Evolutionary conservation across 805 yeast species (phyloP), one percentile per base, ranked within the genome.

Genomic region (Metschnikowia vanudenii): DNA sequence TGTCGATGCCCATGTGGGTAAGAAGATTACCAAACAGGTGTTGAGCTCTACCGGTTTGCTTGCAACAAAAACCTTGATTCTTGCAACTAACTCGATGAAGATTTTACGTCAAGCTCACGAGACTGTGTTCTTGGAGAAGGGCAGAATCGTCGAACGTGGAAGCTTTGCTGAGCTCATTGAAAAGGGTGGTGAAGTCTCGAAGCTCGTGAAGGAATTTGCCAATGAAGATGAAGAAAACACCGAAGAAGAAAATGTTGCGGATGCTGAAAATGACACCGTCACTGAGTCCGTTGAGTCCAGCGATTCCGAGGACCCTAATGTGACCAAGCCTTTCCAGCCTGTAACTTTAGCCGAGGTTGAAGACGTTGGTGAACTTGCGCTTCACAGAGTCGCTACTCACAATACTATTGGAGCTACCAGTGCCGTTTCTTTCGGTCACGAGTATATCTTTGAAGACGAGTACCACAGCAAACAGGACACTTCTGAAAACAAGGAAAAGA

Each of bases 1-100:
- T 2, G 90, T 84, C 16, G 90, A 84, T 66, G 81, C 86, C 2
- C 83, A 83, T 58, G 90, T 84, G 41, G 81, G 84, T 37, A 75
- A 70, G 50, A 75, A 73, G 43, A 76, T 81, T 43, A 74, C 79
- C 51, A 68, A 76, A 5, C 56, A 72, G 32, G 84, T 82, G 13
- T 55, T 67, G 41, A 47, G 65, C 33, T 58, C 81, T 14, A 68
- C 73, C 30, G 86, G 86, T 20, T 53, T 82, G 12, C 63, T 82
- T 41, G 65, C 68, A 8, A 61, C 75, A 2, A 81, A 80, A 54
- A 78, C 85, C 3, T 68, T 79, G 26, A 66, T 82, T 33, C 65
- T 82, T 43, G 74, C 85, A 3, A 82, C 88, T 1, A 82, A 82
- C 58, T 73, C 82, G 0, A 69, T 81, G 16, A 63, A 76, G 18